A percentile compares a stretch with the other conserved stretches of the same genome.
These are phyloP conservation scores for Aspergillus novoparasiticus DNA, from an alignment of 2,329 filamentous ascomycete genomes.

Conservation along the genomic window DNA sequence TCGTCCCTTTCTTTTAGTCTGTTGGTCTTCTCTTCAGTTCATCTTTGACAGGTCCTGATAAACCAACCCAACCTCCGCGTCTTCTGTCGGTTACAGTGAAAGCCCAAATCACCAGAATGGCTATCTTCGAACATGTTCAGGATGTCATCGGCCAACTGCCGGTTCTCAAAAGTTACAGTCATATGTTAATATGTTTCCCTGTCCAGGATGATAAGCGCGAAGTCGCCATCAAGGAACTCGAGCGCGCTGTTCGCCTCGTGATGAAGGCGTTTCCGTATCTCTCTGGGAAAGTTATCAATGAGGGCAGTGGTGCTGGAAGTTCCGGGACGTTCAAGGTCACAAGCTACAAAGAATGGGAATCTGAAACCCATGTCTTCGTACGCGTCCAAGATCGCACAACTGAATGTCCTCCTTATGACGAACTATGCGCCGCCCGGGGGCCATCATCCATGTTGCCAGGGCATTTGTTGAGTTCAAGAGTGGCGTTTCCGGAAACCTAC, in stretches of 20 bases:
- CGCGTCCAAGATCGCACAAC: slow-evolving; percentile 14
- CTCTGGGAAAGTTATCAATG: slow-evolving; percentile 18
- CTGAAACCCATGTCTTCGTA: slow-evolving; percentile 6
- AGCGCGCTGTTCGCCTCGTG: slow-evolving; percentile 13
- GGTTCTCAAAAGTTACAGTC: slow-evolving; percentile 24
- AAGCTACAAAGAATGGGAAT: neutral
- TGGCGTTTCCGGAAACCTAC: slow-evolving; percentile 31
- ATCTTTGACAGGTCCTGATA: neutral
- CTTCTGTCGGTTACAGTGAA: neutral
- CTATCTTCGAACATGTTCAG: slow-evolving; percentile 15
- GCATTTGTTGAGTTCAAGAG: slow-evolving; percentile 28
- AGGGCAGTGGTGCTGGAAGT: neutral
- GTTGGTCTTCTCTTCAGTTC: neutral
- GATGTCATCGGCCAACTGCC: slow-evolving; percentile 27
- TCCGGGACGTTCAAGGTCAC: slow-evolving; percentile 19
- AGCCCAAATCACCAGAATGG: neutral
- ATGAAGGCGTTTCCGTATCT: slow-evolving; percentile 19
- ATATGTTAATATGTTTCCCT: slow-evolving; percentile 24
- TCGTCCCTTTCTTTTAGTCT: too few species aligned
- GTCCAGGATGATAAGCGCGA: slow-evolving; percentile 8
- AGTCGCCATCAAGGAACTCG: slow-evolving; percentile 8
- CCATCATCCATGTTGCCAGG: slow-evolving; percentile 36
- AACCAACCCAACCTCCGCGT: neutral
- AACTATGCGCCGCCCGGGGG: slow-evolving; percentile 15
- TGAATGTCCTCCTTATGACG: slow-evolving; percentile 2